Evolutionary conservation across 345 rosid genomes (phyloP), one percentile per base, ranked within the genome.

Genomic region (Lepidium sativum): DNA sequence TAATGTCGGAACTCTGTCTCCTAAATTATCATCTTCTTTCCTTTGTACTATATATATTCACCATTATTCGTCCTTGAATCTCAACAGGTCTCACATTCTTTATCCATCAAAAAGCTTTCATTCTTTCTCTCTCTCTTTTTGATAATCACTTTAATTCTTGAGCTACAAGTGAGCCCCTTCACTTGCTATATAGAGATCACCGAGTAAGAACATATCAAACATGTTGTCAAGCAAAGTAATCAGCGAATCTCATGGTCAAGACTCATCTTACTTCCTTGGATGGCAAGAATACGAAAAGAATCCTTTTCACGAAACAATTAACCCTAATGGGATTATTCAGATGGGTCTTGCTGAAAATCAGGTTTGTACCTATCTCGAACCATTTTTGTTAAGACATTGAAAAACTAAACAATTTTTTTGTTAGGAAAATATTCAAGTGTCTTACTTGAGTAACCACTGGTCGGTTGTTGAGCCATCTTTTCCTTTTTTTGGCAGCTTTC

Each of bases 331-430:
- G 8, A 85, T 92, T 68, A 79, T 92, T 56, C 98, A 92, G 66
- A 85, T 92, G 98, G 97, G 96, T 6, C 84, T 92, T 54, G 98
- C 98, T 14, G 98, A 92, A 63, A 92, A 92, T 62, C 97, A 88
- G 85, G 97, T 86, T n/a, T 37, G 72, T 52, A 39, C 49, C n/a
- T 8, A 8, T 14, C 6, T 25, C 29, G 6, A 12, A 34, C 60
- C n/a, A 39, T 23, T 47, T 23, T 47, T 29, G n/a, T 60, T 23
- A 31, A 7, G 6, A 16, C n/a, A 41, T 25, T 10, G n/a, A 13
- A 40, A 57, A 33, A 13, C 3, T 25, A 27, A 44, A 33, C 37
- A 27, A 44, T 11, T 23, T 10, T 37, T 18, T 1, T 38, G 56
- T 6, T 25, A 4, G 17, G 17, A 41, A 23, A 42, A 2, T 16